These are phyloP conservation scores for Torulaspora maleeae DNA, from an alignment of 805 yeast species.

Conservation along the genomic window DNA sequence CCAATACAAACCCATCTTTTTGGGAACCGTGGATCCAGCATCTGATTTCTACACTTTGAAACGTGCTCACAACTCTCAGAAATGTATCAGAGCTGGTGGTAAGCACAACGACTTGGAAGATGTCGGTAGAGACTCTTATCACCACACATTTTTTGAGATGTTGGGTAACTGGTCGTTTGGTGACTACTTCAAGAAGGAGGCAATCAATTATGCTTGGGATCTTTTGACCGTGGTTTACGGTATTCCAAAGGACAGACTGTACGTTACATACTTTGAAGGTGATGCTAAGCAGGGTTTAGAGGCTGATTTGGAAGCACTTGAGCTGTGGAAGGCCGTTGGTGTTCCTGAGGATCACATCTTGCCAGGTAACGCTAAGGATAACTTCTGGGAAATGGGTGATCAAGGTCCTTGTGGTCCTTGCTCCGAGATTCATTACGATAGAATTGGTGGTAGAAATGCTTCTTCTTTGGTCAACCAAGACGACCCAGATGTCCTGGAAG, in stretches of 20 bases:
- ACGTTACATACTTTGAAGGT: slow-evolving; percentile 96
- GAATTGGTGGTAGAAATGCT: slow-evolving; percentile 98
- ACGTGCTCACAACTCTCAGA: slow-evolving; percentile 92
- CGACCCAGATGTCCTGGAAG: slow-evolving; percentile 96
- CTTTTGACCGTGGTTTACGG: slow-evolving; percentile 82
- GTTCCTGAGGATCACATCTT: slow-evolving; percentile 87
- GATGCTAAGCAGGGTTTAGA: slow-evolving; percentile 75
- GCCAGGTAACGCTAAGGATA: slow-evolving; percentile 86
- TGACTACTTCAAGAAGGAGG: slow-evolving; percentile 95
- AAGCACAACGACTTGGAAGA: slow-evolving; percentile 97
- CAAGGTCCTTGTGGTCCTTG: slow-evolving; percentile 99
- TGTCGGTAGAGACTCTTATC: slow-evolving; percentile 96
- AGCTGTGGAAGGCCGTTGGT: slow-evolving; percentile 82
- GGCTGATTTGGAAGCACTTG: slow-evolving; percentile 91
- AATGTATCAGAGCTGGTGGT: slow-evolving; percentile 99
- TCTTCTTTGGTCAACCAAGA: slow-evolving; percentile 86
- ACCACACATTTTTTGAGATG: slow-evolving; percentile 98
- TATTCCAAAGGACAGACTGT: slow-evolving; percentile 70
- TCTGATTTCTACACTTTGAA: slow-evolving; percentile 78
- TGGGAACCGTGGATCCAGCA: slow-evolving; percentile 95
- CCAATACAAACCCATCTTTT: slow-evolving; percentile 95
- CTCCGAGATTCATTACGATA: slow-evolving; percentile 94
- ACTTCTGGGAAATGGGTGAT: slow-evolving; percentile 99
- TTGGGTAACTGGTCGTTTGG: slow-evolving; percentile 99
- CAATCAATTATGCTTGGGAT: slow-evolving; percentile 86